These are phyloP conservation scores for Wickerhamomyces chambardii DNA, from an alignment of 805 yeast species.

Conservation along the genomic window DNA sequence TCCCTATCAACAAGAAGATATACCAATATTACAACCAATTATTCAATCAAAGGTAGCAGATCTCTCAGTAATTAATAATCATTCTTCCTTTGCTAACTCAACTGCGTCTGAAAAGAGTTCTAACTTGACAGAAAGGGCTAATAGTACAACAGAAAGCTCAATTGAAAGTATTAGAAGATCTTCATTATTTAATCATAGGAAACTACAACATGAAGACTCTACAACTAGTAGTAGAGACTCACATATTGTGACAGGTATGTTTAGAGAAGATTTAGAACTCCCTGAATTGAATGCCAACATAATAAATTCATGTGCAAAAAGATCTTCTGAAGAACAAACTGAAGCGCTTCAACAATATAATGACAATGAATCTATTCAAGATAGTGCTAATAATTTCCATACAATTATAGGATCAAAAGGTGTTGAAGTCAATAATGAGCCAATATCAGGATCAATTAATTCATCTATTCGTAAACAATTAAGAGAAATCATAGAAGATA, in stretches of 20 bases:
- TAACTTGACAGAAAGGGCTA: neutral
- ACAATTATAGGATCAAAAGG: too few relatives aligned
- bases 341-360: neutral
- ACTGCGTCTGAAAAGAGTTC: neutral
- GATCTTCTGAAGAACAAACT: too few relatives aligned
- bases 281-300: neutral
- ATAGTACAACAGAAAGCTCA: constrained; percentile 3
- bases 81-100: too few relatives aligned
- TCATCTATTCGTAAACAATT: neutral
- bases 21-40: constrained; percentile 7
- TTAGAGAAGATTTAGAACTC: constrained; percentile 1
- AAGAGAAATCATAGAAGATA: neutral
- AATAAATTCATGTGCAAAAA: too few relatives aligned
- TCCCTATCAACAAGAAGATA: constrained; percentile 18
- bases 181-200: constrained; percentile 1
- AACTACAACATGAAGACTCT: neutral
- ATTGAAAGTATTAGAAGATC: constrained; percentile 8
- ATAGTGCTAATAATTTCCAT: neutral
- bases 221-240: neutral
- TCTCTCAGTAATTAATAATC: too few relatives aligned
- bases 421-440: too few relatives aligned
- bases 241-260: neutral
- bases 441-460: neutral
- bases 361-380: neutral
- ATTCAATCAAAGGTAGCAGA: neutral